phyloP scores from a whole-genome alignment of 73 alveolate species.

The Stentor coeruleus region DNA sequence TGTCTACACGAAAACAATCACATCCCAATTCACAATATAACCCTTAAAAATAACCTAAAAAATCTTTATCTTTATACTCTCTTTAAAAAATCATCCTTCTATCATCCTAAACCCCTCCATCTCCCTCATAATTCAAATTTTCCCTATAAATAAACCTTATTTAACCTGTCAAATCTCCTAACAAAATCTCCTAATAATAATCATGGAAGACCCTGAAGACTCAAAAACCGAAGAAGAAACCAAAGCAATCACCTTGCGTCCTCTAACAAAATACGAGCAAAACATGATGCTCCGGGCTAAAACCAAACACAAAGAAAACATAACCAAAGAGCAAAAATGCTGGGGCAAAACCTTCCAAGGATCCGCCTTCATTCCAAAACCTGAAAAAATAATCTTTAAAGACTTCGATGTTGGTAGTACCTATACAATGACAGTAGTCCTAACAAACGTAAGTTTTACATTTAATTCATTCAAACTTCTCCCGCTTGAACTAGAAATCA shows the following conservation, averaged over 20 bases:
- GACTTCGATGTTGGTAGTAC: constrained; percentile 89
- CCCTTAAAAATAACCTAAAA: no score
- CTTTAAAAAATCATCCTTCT: no score
- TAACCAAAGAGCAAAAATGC: constrained; percentile 80
- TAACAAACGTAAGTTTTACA: constrained; percentile 89
- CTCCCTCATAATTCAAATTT: no score
- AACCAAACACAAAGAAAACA: constrained; percentile 74
- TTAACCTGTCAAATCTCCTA: no score
- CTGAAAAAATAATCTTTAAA: constrained; percentile 85
- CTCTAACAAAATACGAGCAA: constrained; percentile 23
- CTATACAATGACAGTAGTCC: constrained; percentile 78
- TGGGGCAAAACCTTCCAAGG: constrained; percentile 91
- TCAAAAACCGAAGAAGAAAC: not conserved
- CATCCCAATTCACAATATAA: no score
- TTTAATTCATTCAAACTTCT: constrained; percentile 87
- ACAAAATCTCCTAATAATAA: no score
- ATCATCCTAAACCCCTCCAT: no score
- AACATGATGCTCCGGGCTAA: constrained; percentile 56
- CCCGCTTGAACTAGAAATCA: constrained; percentile 75
- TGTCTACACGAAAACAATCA: no score
- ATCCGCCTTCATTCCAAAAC: constrained; percentile 91
- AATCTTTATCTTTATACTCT: no score
- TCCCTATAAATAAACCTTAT: no score
- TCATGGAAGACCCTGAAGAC: constrained; percentile 6
- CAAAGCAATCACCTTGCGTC: not conserved